phyloP scores from a whole-genome alignment of 306 rosid species.

The Arachis stenosperma region DNA sequence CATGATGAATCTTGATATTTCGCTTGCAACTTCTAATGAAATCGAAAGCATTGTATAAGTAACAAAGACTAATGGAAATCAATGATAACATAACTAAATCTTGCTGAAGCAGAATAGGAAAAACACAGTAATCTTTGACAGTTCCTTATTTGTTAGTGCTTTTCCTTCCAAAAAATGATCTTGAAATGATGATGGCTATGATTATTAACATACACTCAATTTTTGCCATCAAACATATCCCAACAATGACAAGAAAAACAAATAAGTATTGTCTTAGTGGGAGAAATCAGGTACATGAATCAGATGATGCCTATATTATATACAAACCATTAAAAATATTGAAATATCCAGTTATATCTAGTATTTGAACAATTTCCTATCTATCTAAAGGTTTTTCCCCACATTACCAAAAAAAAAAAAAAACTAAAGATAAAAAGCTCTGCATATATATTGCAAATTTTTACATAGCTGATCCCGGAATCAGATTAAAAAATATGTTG shows the following conservation, averaged over 20 bases:
- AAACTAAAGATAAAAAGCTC: background rate
- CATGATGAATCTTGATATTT: slow-evolving; percentile 60
- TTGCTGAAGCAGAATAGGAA: slow-evolving; percentile 12
- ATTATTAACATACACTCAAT: background rate
- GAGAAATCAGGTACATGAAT: too few species aligned
- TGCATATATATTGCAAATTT: background rate
- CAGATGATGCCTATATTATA: too few species aligned
- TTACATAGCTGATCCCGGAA: background rate
- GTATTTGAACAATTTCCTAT: background rate
- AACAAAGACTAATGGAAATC: slow-evolving; percentile 25
- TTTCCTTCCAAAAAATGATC: slow-evolving; percentile 24
- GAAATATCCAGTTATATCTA: too few species aligned
- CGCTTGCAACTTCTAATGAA: slow-evolving; percentile 57
- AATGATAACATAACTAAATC: slow-evolving; percentile 29
- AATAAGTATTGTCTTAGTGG: too few species aligned
- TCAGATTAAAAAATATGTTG: background rate
- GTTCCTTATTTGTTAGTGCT: slow-evolving; percentile 6
- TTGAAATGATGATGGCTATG: slow-evolving; percentile 5
- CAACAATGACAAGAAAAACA: too few species aligned
- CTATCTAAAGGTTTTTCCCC: background rate
- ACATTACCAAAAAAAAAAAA: background rate
- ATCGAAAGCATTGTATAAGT: slow-evolving; percentile 44
- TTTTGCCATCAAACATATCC: background rate
- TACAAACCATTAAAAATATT: too few species aligned
- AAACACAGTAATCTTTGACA: slow-evolving; percentile 4